Conservation (phyloP, 768 basidiomycete genomes). For the Phylloporus scabripes region DNA sequence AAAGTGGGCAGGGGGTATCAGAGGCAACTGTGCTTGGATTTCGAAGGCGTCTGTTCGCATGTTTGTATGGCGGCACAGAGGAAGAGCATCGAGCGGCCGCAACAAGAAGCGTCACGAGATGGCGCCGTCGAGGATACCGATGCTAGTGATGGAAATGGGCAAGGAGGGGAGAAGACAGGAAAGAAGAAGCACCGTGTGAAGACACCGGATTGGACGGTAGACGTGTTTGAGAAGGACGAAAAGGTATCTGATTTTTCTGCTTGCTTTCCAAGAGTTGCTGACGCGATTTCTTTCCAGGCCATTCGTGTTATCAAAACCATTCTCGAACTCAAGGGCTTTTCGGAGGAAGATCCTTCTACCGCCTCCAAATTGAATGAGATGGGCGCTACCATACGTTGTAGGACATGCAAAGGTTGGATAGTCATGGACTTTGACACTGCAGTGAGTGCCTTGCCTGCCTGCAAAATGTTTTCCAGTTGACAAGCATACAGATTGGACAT, state of each 20-base stretch:
- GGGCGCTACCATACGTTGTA: slow-evolving; percentile 39
- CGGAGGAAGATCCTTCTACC: slow-evolving; percentile 29
- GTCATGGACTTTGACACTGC: slow-evolving; percentile 44
- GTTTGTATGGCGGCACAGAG: slow-evolving; percentile 34
- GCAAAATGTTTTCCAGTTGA: neutral
- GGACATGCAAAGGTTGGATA: slow-evolving; percentile 44
- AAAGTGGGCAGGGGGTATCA: slow-evolving; percentile 31
- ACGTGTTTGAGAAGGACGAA: slow-evolving; percentile 52
- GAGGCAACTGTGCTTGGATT: slow-evolving; percentile 47
- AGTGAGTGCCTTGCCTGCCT: slow-evolving; percentile 30
- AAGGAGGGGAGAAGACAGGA: neutral
- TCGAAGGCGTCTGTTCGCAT: slow-evolving; percentile 55
- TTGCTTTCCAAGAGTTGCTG: neutral
- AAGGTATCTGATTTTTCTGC: slow-evolving; percentile 35
- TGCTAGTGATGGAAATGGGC: slow-evolving; percentile 18
- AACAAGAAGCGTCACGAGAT: neutral
- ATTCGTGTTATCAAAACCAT: slow-evolving; percentile 38
- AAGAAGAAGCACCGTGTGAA: slow-evolving; percentile 13
- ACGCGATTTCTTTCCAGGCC: slow-evolving; percentile 34
- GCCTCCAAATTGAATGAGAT: slow-evolving; percentile 17
- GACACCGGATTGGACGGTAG: slow-evolving; percentile 41
- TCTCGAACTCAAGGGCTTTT: slow-evolving; percentile 27
- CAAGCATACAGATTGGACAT: slow-evolving; percentile 46
- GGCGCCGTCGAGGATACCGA: neutral
- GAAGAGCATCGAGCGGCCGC: neutral